Percentiles rank a stretch among this genome's conserved stretches.
phyloP scores from a whole-genome alignment of 495 filamentous ascomycete species.

The Neurospora pannonica region DNA sequence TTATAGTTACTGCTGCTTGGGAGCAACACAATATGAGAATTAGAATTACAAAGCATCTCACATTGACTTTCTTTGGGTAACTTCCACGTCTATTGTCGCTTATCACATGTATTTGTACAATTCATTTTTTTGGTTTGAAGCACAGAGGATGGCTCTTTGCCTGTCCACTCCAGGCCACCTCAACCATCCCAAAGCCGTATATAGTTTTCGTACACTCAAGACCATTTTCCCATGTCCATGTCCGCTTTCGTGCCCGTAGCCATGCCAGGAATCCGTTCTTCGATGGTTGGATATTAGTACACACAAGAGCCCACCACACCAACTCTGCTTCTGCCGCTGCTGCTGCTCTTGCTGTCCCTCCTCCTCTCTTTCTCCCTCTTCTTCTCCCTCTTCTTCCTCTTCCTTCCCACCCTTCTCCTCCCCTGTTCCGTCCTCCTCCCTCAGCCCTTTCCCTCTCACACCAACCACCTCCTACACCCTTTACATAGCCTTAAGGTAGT shows the following conservation, averaged over 20 bases:
- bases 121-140: not conserved
- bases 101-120: not conserved
- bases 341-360: not conserved
- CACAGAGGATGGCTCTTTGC: not conserved
- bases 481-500: conserved; percentile 82
- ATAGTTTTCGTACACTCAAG: not conserved
- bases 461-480: not conserved
- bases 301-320: not conserved
- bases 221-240: not conserved
- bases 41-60: not conserved
- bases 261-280: not conserved
- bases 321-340: not conserved
- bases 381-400: not conserved
- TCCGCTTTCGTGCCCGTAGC: not conserved
- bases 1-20: not conserved
- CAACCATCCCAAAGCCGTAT: not conserved
- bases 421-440: not conserved
- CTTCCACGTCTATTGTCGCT: not conserved
- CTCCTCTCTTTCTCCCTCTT: not conserved
- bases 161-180: not conserved
- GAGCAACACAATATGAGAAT: not conserved
- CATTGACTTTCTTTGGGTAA: no score
- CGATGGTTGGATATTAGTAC: not conserved
- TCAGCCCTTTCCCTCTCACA: not conserved
- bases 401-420: not conserved